These are phyloP conservation scores for Globisporangium canariense DNA, from an alignment of 352 stramenopile species.

Conservation along the genomic window DNA sequence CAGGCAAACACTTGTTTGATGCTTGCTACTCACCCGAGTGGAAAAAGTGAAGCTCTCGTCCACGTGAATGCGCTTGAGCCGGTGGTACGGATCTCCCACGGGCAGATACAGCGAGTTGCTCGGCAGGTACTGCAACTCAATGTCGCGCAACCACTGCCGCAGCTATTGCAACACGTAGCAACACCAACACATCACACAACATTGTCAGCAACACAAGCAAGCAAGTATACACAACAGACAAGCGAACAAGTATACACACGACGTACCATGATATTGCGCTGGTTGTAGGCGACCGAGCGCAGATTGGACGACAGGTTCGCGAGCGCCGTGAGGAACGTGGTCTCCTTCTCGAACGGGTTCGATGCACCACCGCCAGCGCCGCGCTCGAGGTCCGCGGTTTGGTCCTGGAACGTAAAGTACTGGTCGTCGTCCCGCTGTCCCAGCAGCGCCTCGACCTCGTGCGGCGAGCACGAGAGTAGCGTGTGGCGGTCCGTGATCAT, in stretches of 20 bases:
- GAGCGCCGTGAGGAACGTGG: constrained; percentile 62
- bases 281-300: constrained; percentile 45
- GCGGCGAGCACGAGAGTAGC: constrained; percentile 23
- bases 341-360: constrained; percentile 70
- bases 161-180: constrained; percentile 27
- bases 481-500: constrained; percentile 18
- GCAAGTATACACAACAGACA: not conserved
- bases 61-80: constrained; percentile 74
- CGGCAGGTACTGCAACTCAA: constrained; percentile 65
- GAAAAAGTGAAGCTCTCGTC: constrained; percentile 84
- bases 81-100: constrained; percentile 72
- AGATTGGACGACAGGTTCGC: constrained; percentile 76
- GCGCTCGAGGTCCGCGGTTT: constrained; percentile 31
- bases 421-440: constrained; percentile 44
- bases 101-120: constrained; percentile 80
- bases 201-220: constrained; percentile 1
- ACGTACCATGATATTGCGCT: constrained; percentile 67
- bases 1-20: not conserved
- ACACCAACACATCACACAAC: not conserved
- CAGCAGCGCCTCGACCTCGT: constrained; percentile 56
- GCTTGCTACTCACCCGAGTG: constrained; percentile 33
- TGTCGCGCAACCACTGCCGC: constrained; percentile 58
- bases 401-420: constrained; percentile 57
- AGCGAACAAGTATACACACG: not conserved
- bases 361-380: constrained; percentile 14